Conservation (phyloP, 1,284 basidiomycete species). For the Ustilago lituana region DNA sequence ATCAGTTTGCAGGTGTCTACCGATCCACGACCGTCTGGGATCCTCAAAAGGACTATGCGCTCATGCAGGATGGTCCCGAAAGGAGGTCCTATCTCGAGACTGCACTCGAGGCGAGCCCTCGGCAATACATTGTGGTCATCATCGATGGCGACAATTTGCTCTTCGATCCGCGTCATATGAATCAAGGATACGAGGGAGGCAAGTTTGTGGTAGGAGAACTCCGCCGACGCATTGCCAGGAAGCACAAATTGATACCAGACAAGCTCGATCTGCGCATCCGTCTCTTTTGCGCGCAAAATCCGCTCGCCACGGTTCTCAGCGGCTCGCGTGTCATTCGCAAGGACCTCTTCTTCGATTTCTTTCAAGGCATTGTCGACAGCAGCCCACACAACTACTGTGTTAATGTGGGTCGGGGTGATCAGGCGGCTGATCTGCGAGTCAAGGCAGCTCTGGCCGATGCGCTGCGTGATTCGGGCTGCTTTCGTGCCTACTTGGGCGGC, state of each 20-base stretch:
- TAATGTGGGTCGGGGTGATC: conserved; percentile 23
- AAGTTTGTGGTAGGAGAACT: conserved; percentile 24
- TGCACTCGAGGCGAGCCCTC: conserved; percentile 1
- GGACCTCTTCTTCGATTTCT: conserved; percentile 19
- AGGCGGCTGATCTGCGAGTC: conserved; percentile 42
- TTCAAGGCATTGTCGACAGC: conserved; percentile 25
- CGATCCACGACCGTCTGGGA: conserved; percentile 32
- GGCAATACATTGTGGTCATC: conserved; percentile 30
- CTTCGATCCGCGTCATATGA: conserved; percentile 28
- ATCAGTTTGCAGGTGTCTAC: conserved; percentile 19
- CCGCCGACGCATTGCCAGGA: conserved; percentile 25
- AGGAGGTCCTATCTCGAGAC: background rate
- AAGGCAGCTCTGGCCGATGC: conserved; percentile 41
- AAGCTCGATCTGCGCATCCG: conserved; percentile 31
- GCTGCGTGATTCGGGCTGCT: conserved; percentile 33
- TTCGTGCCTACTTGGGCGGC: conserved; percentile 36
- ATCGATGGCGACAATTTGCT: conserved; percentile 42
- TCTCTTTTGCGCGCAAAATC: conserved; percentile 7
- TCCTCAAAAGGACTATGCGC: conserved; percentile 26
- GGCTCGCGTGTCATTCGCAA: background rate
- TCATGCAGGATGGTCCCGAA: conserved; percentile 26
- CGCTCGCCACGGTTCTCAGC: conserved; percentile 12
- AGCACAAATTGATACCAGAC: conserved; percentile 20
- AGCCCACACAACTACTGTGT: conserved; percentile 35
- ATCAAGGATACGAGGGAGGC: conserved; percentile 31